These are phyloP conservation scores for Cystobasidium sp. DNA, from an alignment of 1,284 basidiomycete species.

Conservation along the genomic window DNA sequence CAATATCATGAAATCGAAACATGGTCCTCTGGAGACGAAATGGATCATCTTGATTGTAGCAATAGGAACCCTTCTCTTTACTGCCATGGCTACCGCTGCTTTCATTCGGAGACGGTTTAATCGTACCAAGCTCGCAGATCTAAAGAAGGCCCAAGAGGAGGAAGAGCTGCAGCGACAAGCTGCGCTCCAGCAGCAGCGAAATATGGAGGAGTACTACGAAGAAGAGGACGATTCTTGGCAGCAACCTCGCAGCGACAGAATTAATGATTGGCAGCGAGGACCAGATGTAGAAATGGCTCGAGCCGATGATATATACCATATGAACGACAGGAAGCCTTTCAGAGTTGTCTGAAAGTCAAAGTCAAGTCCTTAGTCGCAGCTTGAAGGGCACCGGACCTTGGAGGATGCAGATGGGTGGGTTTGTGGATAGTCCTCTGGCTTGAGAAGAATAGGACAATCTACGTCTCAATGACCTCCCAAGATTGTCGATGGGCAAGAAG, in stretches of 20 bases:
- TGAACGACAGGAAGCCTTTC: conserved; percentile 8
- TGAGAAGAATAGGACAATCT: too few species aligned
- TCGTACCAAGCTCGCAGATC: conserved; percentile 1
- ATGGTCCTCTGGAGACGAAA: conserved; percentile 15
- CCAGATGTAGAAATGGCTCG: background rate
- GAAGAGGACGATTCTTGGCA: background rate
- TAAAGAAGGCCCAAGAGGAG: background rate
- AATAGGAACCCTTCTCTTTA: conserved; percentile 11
- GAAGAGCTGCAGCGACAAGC: background rate
- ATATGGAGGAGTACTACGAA: background rate
- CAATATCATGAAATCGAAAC: conserved; percentile 8
- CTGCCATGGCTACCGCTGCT: conserved; percentile 17
- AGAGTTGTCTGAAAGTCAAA: conserved; percentile 8
- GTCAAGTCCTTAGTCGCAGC: too few species aligned
- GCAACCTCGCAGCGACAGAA: background rate
- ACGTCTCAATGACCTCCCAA: too few species aligned
- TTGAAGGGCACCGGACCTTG: background rate
- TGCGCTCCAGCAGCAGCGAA: background rate
- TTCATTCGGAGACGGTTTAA: conserved; percentile 7
- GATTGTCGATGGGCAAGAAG: too few species aligned
- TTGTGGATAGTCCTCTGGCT: too few species aligned
- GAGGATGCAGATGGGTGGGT: background rate
- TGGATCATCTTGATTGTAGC: conserved; percentile 31
- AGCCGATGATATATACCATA: background rate
- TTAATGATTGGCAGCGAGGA: too few species aligned